Percentiles rank a stretch among this genome's conserved stretches.
Evolutionary conservation across 805 yeast species (phyloP).

Genomic region (Candida michaelii): DNA sequence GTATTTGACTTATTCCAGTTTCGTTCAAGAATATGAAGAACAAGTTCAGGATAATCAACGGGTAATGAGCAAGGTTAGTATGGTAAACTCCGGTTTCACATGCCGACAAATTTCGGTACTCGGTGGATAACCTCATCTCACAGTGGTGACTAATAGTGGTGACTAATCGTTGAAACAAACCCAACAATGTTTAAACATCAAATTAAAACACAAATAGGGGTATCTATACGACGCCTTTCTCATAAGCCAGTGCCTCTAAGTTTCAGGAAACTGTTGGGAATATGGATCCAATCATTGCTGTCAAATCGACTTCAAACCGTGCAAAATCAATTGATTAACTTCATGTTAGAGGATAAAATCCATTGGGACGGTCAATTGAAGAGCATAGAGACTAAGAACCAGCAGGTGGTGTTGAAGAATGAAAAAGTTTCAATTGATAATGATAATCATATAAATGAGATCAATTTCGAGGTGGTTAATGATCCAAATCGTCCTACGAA

Average conservation of each 20-base stretch:
- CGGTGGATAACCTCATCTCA: constrained; percentile 1
- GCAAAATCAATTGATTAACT: constrained; percentile 35
- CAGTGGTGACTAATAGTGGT: background rate
- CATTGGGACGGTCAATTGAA: background rate
- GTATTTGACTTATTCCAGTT: too few species aligned
- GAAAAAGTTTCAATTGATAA: constrained; percentile 23
- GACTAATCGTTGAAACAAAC: too few species aligned
- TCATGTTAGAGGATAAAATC: constrained; percentile 25
- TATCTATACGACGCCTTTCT: constrained; percentile 1
- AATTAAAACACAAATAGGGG: too few species aligned
- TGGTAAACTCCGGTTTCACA: constrained; percentile 6
- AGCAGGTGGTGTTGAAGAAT: constrained; percentile 15
- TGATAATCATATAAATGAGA: constrained; percentile 33
- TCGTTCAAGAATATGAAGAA: too few species aligned
- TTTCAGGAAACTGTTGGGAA: constrained; percentile 6
- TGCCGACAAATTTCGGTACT: constrained; percentile 4
- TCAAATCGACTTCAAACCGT: constrained; percentile 27
- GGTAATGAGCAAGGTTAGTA: too few species aligned
- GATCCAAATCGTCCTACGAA: constrained; percentile 24
- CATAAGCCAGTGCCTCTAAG: constrained; percentile 1
- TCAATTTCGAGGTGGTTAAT: constrained; percentile 31
- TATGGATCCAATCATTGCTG: constrained; percentile 26
- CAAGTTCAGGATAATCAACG: too few species aligned
- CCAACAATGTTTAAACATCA: too few species aligned
- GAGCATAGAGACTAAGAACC: constrained; percentile 12